phyloP scores from a whole-genome alignment of 83 land plant genomes.

The Thuja plicata region DNA sequence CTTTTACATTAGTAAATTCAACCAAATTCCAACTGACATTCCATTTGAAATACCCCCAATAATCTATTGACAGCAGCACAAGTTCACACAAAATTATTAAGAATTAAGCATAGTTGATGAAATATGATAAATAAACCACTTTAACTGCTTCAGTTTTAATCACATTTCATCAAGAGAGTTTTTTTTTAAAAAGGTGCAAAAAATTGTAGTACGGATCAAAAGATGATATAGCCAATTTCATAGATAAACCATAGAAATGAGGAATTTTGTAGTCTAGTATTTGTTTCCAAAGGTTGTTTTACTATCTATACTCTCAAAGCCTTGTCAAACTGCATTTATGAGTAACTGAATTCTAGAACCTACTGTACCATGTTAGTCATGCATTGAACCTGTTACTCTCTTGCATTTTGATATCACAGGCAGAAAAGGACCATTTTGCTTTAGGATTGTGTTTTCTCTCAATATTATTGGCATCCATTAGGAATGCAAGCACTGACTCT shows the following conservation, averaged over 20 bases:
- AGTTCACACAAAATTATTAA: background rate
- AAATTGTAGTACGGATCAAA: background rate
- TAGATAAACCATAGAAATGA: background rate
- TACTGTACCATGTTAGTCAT: background rate
- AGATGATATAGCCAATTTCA: background rate
- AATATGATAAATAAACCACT: background rate
- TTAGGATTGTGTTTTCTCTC: background rate
- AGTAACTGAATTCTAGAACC: background rate
- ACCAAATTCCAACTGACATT: slow-evolving; percentile 4
- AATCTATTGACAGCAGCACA: background rate
- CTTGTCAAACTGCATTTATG: background rate
- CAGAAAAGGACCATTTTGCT: background rate
- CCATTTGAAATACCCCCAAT: background rate
- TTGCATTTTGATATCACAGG: background rate
- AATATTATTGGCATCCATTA: background rate
- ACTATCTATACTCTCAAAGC: background rate
- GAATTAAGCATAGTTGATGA: background rate
- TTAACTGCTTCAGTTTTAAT: background rate
- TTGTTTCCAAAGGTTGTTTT: background rate
- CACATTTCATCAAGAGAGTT: background rate
- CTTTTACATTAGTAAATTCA: background rate
- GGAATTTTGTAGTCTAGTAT: background rate
- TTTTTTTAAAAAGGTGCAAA: background rate
- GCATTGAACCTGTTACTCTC: background rate
- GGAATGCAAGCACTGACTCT: background rate